Conservation (phyloP, 345 rosid species). For the Eucalyptus regnans region DNA sequence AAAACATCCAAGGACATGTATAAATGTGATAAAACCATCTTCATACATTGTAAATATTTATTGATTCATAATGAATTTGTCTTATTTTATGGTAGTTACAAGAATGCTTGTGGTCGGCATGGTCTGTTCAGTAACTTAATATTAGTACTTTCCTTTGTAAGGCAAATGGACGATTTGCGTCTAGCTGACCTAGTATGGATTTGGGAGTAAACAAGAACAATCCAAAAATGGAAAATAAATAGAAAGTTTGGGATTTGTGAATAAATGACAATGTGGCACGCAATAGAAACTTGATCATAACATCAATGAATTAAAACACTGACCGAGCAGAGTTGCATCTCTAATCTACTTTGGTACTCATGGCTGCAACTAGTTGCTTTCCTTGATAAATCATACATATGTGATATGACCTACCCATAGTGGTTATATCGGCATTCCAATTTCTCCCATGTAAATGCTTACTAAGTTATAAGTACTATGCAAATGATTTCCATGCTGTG, state of each 20-base stretch:
- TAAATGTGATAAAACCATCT: not conserved
- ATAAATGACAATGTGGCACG: not conserved
- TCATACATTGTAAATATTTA: not conserved
- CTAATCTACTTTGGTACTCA: not conserved
- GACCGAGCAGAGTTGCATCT: accelerated
- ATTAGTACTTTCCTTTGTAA: not conserved
- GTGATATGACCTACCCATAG: not conserved
- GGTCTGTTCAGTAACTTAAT: accelerated
- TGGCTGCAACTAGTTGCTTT: not conserved
- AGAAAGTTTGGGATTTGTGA: not conserved
- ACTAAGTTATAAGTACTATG: not conserved
- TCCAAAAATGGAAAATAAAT: not conserved
- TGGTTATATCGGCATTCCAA: not conserved
- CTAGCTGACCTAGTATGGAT: not conserved
- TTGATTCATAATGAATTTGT: not conserved
- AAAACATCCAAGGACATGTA: not conserved
- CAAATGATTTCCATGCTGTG: not conserved
- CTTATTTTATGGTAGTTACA: not conserved
- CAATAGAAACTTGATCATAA: not conserved
- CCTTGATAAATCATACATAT: not conserved
- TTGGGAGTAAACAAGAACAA: not conserved
- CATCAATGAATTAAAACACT: not conserved
- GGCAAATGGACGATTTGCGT: not conserved
- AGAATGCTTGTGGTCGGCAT: not conserved
- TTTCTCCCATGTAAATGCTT: not conserved